A percentile compares a stretch with the other conserved stretches of the same genome.
Evolutionary conservation across 2,329 filamentous ascomycete genomes (phyloP).

Genomic region (Trichoderma sp.): DNA sequence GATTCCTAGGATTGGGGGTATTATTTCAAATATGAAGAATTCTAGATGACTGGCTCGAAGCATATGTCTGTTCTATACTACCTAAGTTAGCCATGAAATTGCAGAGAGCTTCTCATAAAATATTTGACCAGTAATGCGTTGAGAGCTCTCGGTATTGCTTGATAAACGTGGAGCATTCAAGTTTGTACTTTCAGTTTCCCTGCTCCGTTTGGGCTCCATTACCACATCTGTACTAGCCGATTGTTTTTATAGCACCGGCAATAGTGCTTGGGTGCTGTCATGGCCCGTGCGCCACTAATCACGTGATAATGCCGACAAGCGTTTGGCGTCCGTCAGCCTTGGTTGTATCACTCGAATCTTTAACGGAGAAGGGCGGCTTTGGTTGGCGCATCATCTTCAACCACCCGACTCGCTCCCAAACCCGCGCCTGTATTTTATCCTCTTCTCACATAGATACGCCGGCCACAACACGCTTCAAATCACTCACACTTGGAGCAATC

Average conservation of each 20-base stretch:
- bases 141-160: background rate
- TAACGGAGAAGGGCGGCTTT: slow-evolving; percentile 25
- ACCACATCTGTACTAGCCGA: background rate
- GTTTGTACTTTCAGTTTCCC: background rate
- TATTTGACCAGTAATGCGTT: background rate
- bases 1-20: background rate
- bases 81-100: background rate
- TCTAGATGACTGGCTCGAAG: background rate
- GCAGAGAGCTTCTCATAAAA: background rate
- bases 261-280: background rate
- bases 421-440: background rate
- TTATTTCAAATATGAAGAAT: background rate
- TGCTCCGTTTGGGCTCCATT: background rate
- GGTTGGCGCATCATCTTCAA: slow-evolving; percentile 24
- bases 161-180: background rate
- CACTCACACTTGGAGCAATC: background rate
- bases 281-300: slow-evolving; percentile 35
- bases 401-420: background rate
- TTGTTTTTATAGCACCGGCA: background rate
- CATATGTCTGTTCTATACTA: background rate
- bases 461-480: background rate
- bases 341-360: slow-evolving; percentile 20
- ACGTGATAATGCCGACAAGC: slow-evolving; percentile 36
- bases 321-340: slow-evolving; percentile 15
- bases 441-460: background rate